Evolutionary conservation across 192 early-diverging fungal genomes (phyloP).

Genomic region (Umbelopsis isabellina): DNA sequence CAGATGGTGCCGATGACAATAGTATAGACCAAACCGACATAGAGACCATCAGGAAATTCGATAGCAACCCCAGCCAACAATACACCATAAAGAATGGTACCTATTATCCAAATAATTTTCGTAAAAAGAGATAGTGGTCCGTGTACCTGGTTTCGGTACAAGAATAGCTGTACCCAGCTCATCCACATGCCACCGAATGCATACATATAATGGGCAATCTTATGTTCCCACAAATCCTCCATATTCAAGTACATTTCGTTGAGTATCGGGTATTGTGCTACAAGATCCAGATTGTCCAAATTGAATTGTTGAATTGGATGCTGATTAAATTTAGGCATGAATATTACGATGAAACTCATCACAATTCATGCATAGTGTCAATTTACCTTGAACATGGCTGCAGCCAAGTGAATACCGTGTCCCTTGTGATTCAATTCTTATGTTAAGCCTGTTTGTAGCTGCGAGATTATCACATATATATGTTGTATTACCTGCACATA

Average conservation of each 20-base stretch:
- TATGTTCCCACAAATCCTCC: conserved; percentile 55
- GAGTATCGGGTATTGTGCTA: conserved; percentile 38
- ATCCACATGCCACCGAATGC: conserved; percentile 53
- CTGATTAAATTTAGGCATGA: not conserved
- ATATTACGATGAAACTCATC: not conserved
- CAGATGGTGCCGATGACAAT: conserved; percentile 31
- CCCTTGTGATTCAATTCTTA: not conserved
- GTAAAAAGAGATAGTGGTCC: conserved; percentile 22
- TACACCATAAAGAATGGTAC: conserved; percentile 35
- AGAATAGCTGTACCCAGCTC: conserved; percentile 51
- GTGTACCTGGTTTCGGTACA: conserved; percentile 47
- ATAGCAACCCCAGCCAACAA: conserved; percentile 44
- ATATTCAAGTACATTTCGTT: conserved; percentile 50
- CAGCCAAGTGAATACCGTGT: conserved; percentile 38
- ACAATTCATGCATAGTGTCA: not conserved
- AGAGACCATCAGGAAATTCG: conserved; percentile 41
- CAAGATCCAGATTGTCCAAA: conserved; percentile 35
- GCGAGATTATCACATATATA: not conserved
- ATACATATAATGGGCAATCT: conserved; percentile 57
- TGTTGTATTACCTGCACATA: conserved; percentile 29
- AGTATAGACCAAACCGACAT: conserved; percentile 44
- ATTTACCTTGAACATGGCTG: conserved; percentile 41
- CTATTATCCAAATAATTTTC: conserved; percentile 30
- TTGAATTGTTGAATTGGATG: conserved; percentile 43
- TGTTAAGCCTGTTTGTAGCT: not conserved